Evolutionary conservation across 2,329 filamentous ascomycete species (phyloP).

Genomic region (Fusarium scirpi): DNA sequence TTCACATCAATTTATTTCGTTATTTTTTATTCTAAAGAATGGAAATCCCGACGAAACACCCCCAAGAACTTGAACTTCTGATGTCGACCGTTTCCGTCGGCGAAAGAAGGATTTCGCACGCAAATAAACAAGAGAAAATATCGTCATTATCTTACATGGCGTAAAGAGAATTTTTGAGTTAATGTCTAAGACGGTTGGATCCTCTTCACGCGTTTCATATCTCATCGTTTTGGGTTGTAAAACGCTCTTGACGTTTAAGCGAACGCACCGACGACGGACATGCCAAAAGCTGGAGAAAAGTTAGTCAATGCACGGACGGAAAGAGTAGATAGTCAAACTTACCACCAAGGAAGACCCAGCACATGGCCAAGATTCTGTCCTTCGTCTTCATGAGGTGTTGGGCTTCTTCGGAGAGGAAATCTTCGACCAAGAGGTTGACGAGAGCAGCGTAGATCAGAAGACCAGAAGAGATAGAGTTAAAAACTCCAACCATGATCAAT

Average conservation of each 20-base stretch:
- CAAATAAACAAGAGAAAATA: constrained; percentile 1
- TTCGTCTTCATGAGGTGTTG: constrained; percentile 62
- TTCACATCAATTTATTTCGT: constrained; percentile 7
- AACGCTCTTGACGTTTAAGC: constrained; percentile 18
- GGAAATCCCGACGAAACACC: constrained; percentile 1
- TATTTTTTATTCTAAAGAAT: constrained; percentile 14
- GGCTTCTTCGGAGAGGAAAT: constrained; percentile 72
- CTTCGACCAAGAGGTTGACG: constrained; percentile 73
- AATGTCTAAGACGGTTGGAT: background rate
- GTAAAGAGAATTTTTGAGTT: too few relatives aligned
- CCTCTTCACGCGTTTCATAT: background rate
- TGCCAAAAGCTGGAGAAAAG: constrained; percentile 26
- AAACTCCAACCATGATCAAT: constrained; percentile 72
- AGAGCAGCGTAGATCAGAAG: constrained; percentile 71
- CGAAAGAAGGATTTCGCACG: background rate
- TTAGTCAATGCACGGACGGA: background rate
- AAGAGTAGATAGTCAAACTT: constrained; percentile 23
- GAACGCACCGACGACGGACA: constrained; percentile 37
- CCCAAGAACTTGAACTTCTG: background rate
- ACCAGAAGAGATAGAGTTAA: constrained; percentile 74
- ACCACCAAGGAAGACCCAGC: constrained; percentile 65
- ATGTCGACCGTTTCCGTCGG: background rate
- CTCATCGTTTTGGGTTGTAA: constrained; percentile 11
- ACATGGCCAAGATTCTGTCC: constrained; percentile 66
- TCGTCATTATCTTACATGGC: constrained; percentile 4